A percentile compares a stretch with the other conserved stretches of the same genome.
Evolutionary conservation across 495 filamentous ascomycete species (phyloP).

Genomic region (Tuber microsphaerosporum): DNA sequence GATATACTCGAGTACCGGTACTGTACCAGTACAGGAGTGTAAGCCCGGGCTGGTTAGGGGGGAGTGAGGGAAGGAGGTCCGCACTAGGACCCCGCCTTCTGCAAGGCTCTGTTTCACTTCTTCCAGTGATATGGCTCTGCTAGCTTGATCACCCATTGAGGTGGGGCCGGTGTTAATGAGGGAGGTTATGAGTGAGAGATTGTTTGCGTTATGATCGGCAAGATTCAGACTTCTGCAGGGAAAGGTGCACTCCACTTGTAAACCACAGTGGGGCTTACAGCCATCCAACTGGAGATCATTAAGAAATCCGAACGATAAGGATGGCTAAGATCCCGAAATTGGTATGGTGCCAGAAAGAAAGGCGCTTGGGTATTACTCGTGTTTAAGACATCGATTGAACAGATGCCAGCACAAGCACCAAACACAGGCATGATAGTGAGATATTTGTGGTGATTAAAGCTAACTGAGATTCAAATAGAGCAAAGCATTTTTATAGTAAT

Average conservation of each 20-base stretch:
- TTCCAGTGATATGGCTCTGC: conserved; percentile 61
- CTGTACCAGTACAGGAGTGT: background rate
- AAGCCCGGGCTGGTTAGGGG: background rate
- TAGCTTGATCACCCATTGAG: conserved; percentile 50
- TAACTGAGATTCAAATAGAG: background rate
- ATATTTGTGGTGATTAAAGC: background rate
- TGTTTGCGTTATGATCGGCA: background rate
- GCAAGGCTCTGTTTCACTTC: conserved; percentile 60
- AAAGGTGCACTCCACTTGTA: background rate
- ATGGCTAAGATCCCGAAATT: background rate
- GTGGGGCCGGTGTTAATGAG: background rate
- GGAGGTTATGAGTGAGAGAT: background rate
- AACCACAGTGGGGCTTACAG: background rate
- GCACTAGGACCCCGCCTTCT: conserved; percentile 70
- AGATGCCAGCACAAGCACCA: background rate
- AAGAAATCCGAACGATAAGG: background rate
- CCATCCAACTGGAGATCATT: background rate
- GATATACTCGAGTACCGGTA: conserved; percentile 51
- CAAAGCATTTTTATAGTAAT: background rate
- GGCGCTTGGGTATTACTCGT: background rate
- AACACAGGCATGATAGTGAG: background rate
- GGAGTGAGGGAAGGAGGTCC: conserved; percentile 8
- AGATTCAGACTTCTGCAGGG: background rate
- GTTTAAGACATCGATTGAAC: background rate
- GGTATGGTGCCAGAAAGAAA: background rate